Base-by-base conservation (phyloP, 2,329 filamentous ascomycete species). In the Pseudogymnoascus sp. region DNA sequence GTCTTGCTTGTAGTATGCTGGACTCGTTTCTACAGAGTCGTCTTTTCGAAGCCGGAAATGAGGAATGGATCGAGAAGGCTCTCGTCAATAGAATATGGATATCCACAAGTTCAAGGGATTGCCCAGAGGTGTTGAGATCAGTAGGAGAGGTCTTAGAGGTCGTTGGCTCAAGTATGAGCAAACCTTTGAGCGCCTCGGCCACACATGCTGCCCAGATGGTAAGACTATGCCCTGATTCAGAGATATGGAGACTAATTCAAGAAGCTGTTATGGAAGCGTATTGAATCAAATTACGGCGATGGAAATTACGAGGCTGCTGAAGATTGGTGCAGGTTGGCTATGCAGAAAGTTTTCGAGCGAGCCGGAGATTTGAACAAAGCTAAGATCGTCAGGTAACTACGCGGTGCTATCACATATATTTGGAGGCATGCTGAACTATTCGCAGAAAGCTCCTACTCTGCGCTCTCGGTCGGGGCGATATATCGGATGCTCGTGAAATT, bases 251-350 rank as follows among this genome's bases (percentile, higher is more conserved):
- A 4, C 57, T 64, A 21, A 57, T 21, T 57, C 0, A 14, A 4
- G 10, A 65, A 93, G 89, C 75, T 96, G 3, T 77, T 96, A 3
- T 97, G 92, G 92, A 95, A 92, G 75, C 83, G 81, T 25, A 79
- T 90, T n/a, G 89, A 92, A 62, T 75, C 79, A 0, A 78, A 79
- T 13, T 85, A 84, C 66, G 76, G 76, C 1, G 79, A 83, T 34
- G 77, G 80, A 1, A 76, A 85, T 14, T 83, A 82, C 63, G 77
- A 80, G 2, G 68, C 79, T 13, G 83, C 88, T 1, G 83, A 88
- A 67, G 75, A 78, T 61, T 97, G 91, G 92, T 96, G 90, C 69
- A 79, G 75, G 6, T 73, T 92, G 16, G 87, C 89, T 0, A 78
- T 89, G 11, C 87, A 92, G 70, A 73, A 78, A 0, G 71, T 90